Conservation (phyloP, 257 asterid genomes). For the Fraxinus anomala region DNA sequence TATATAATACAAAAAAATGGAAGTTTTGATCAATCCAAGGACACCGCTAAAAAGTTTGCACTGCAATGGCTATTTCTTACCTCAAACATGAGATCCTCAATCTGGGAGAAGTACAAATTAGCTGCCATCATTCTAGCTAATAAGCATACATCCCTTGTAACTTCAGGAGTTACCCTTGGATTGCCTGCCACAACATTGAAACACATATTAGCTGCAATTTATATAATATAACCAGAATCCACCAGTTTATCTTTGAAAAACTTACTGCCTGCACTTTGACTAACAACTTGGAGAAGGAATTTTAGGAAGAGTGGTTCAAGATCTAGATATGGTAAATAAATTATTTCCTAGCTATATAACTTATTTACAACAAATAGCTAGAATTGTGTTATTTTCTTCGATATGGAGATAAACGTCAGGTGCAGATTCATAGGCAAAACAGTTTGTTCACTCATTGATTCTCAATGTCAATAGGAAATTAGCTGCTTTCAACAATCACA, state of each 20-base stretch:
- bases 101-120: constrained; percentile 81
- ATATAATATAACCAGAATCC: neutral
- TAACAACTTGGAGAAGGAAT: neutral
- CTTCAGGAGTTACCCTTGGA: constrained; percentile 97
- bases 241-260: neutral
- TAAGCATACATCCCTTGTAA: constrained; percentile 90
- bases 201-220: constrained; percentile 10
- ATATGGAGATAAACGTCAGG: neutral
- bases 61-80: constrained; percentile 32
- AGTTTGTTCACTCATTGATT: constrained; percentile 2
- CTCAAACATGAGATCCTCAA: constrained; percentile 98
- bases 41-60: neutral
- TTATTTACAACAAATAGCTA: neutral
- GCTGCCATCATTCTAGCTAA: constrained; percentile 98
- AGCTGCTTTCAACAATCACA: neutral
- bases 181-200: constrained; percentile 53
- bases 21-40: constrained; percentile 3
- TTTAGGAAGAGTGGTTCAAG: neutral
- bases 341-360: neutral
- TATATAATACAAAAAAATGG: neutral
- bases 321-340: neutral
- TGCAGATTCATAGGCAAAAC: neutral
- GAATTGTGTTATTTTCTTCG: neutral
- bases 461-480: neutral
- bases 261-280: neutral